A percentile compares a stretch with the other conserved stretches of the same genome.
Evolutionary conservation across 2,329 filamentous ascomycete genomes (phyloP).

Genomic region (Endothia cerciana): DNA sequence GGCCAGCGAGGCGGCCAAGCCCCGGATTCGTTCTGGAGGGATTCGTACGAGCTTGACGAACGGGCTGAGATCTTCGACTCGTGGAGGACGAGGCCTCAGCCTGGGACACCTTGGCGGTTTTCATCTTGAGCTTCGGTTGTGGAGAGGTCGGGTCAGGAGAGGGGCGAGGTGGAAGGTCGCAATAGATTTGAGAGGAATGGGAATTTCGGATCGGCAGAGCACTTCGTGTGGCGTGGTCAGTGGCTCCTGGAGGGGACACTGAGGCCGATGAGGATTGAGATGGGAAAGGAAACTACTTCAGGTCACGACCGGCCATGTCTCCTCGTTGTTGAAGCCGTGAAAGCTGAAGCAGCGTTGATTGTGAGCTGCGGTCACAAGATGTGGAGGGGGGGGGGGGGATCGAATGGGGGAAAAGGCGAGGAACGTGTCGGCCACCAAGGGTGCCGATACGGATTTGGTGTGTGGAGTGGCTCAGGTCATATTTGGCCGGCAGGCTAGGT

Average conservation of each 20-base stretch:
- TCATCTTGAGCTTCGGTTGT: slow-evolving; percentile 48
- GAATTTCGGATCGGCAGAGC: slow-evolving; percentile 16
- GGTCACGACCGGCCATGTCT: slow-evolving; percentile 21
- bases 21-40: slow-evolving; percentile 59
- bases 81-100: slow-evolving; percentile 47
- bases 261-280: slow-evolving; percentile 1
- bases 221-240: slow-evolving; percentile 11
- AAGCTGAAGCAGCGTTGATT: slow-evolving; percentile 11
- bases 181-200: slow-evolving; percentile 12
- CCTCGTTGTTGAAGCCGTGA: slow-evolving; percentile 6
- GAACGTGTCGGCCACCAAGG: slow-evolving; percentile 25
- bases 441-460: slow-evolving; percentile 17
- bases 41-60: slow-evolving; percentile 68
- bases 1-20: slow-evolving; percentile 47
- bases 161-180: slow-evolving; percentile 9
- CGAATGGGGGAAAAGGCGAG: slow-evolving; percentile 12
- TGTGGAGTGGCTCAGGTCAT: neutral
- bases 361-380: slow-evolving; percentile 11
- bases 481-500: neutral
- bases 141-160: slow-evolving; percentile 19
- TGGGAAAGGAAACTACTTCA: slow-evolving; percentile 2
- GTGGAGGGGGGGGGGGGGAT: slow-evolving; percentile 19
- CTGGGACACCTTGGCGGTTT: slow-evolving; percentile 54
- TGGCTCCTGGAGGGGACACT: slow-evolving; percentile 9
- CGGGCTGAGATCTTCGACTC: slow-evolving; percentile 64